A percentile compares a stretch with the other conserved stretches of the same genome.
Conservation (phyloP, 306 rosid species). For the Cicer arietinum region DNA sequence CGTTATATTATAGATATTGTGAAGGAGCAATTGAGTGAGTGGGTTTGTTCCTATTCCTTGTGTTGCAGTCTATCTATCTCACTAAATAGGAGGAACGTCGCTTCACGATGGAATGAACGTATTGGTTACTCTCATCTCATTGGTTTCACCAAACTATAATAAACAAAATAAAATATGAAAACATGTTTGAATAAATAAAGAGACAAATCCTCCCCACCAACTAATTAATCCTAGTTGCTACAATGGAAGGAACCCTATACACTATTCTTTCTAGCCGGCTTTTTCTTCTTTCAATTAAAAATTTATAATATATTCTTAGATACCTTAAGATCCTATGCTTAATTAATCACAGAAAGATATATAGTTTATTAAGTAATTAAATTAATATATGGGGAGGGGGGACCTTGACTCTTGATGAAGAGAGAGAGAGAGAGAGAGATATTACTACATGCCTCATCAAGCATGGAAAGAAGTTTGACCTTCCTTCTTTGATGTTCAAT, state of each 20-base stretch:
- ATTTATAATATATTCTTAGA: slow-evolving; percentile 29
- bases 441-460: slow-evolving; percentile 83
- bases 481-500: slow-evolving; percentile 91
- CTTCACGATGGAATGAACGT: slow-evolving; percentile 54
- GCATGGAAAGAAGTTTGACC: slow-evolving; percentile 86
- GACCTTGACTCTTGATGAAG: slow-evolving; percentile 62
- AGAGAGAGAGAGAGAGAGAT: slow-evolving; percentile 56
- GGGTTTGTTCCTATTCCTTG: slow-evolving; percentile 38
- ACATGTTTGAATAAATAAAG: slow-evolving; percentile 23
- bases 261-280: slow-evolving; percentile 60
- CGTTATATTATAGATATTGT: slow-evolving; percentile 44
- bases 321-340: slow-evolving; percentile 44
- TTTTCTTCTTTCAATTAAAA: slow-evolving; percentile 25
- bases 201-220: slow-evolving; percentile 51
- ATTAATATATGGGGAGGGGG: slow-evolving; percentile 25
- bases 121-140: slow-evolving; percentile 44
- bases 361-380: slow-evolving; percentile 26
- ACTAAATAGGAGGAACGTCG: slow-evolving; percentile 53
- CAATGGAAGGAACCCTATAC: slow-evolving; percentile 39
- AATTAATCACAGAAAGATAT: slow-evolving; percentile 39
- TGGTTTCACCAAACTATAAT: slow-evolving; percentile 57
- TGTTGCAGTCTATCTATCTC: slow-evolving; percentile 24
- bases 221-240: slow-evolving; percentile 38
- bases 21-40: slow-evolving; percentile 39
- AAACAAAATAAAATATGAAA: background rate